phyloP scores from a whole-genome alignment of 495 filamentous ascomycete species.

The Aspergillus heteromorphus region DNA sequence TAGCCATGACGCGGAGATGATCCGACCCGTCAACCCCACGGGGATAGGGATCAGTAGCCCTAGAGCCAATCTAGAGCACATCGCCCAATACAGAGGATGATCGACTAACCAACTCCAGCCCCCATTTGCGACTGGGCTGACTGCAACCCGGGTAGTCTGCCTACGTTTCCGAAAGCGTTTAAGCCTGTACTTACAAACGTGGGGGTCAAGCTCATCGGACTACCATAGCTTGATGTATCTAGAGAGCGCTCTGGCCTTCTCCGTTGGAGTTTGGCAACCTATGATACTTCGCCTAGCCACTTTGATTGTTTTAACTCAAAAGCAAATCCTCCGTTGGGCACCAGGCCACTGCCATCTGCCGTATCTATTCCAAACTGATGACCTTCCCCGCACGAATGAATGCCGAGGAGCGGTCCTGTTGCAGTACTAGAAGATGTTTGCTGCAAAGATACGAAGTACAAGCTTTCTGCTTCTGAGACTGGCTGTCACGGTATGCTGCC shows the following conservation, averaged over 20 bases:
- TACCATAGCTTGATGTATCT: background rate
- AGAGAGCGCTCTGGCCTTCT: background rate
- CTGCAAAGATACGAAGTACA: background rate
- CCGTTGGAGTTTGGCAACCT: background rate
- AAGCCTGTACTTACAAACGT: background rate
- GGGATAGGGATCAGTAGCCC: background rate
- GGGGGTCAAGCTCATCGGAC: background rate
- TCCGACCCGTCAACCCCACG: background rate
- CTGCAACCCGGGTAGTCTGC: background rate
- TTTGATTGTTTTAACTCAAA: too few relatives aligned
- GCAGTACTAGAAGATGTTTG: background rate
- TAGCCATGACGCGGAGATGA: background rate
- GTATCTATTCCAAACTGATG: too few relatives aligned
- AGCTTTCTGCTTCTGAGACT: background rate
- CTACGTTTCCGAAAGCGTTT: background rate
- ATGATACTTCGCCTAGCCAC: background rate
- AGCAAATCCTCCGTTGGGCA: too few relatives aligned
- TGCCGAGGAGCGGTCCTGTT: background rate
- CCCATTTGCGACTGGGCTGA: background rate
- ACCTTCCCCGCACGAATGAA: background rate
- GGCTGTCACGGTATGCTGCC: background rate
- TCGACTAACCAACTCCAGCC: background rate
- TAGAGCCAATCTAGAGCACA: background rate
- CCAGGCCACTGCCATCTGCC: too few relatives aligned
- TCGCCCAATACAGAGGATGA: background rate